Conservation (phyloP, 2,329 filamentous ascomycete species). For the Ceratocystis harringtonii region DNA sequence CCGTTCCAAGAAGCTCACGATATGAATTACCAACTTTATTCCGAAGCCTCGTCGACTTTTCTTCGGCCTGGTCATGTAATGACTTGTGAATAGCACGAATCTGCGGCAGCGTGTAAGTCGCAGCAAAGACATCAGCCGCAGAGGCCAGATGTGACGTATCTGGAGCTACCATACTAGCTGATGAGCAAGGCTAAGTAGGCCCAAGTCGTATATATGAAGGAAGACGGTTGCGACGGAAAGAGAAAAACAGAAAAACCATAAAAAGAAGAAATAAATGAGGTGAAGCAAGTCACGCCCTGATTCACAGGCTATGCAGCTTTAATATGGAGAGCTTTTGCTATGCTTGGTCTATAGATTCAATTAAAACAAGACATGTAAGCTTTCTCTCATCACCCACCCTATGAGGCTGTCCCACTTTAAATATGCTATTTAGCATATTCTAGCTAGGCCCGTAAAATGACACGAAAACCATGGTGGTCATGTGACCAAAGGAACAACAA, state of each 20-base stretch:
- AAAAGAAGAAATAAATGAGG: background rate
- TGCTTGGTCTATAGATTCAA: background rate
- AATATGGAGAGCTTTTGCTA: background rate
- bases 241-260: no score
- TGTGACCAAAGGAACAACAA: background rate
- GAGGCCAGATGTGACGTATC: conserved; percentile 27
- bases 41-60: conserved; percentile 46
- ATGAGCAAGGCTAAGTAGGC: background rate
- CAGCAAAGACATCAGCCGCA: conserved; percentile 40
- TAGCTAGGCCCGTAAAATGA: background rate
- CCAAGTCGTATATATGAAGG: background rate
- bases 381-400: background rate
- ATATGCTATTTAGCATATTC: background rate
- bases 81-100: conserved; percentile 47
- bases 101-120: conserved; percentile 44
- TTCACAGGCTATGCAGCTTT: background rate
- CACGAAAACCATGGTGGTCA: background rate
- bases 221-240: background rate
- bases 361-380: background rate
- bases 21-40: conserved; percentile 56
- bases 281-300: background rate
- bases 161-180: conserved; percentile 14
- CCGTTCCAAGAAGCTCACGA: conserved; percentile 77
- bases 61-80: conserved; percentile 44
- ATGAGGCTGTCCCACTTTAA: background rate